Percentiles rank a stretch among this genome's conserved stretches.
Conservation (phyloP, 1,139 yeast species). For the Arxiozyma telluris region DNA sequence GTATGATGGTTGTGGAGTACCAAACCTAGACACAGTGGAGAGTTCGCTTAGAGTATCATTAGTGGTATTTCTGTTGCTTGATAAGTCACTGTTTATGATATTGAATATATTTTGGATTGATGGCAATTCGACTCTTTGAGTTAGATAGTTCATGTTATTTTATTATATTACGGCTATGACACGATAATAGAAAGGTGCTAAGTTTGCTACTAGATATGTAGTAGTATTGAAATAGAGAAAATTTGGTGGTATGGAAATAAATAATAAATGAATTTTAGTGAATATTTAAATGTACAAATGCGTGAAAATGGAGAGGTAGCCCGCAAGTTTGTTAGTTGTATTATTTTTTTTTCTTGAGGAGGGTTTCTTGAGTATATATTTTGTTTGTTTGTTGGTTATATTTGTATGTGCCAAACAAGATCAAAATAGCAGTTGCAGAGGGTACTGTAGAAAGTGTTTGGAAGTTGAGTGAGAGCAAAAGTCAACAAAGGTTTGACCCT, state of each 20-base stretch:
- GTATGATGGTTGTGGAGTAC: neutral
- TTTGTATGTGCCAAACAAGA: too few relatives aligned
- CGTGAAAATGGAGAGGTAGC: too few relatives aligned
- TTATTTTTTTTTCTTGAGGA: too few relatives aligned
- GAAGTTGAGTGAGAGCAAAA: too few relatives aligned
- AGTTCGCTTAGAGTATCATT: neutral
- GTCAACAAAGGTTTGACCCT: too few relatives aligned
- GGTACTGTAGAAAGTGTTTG: too few relatives aligned
- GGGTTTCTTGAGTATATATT: too few relatives aligned
- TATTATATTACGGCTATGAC: neutral
- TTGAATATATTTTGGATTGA: slow-evolving; percentile 10
- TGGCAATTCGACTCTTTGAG: slow-evolving; percentile 7
- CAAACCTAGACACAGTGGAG: neutral
- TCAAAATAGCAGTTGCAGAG: too few relatives aligned
- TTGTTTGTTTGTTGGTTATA: too few relatives aligned
- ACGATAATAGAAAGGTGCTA: neutral
- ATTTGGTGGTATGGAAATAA: neutral
- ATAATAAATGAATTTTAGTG: too few relatives aligned
- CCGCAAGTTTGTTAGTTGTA: too few relatives aligned
- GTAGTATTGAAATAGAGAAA: neutral
- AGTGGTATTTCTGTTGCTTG: slow-evolving; percentile 1
- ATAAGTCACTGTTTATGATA: slow-evolving; percentile 3
- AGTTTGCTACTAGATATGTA: neutral
- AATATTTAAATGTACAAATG: too few relatives aligned
- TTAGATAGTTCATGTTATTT: slow-evolving; percentile 1